Evolutionary conservation across 2,329 filamentous ascomycete species (phyloP).

Genomic region (Alternaria dauci): DNA sequence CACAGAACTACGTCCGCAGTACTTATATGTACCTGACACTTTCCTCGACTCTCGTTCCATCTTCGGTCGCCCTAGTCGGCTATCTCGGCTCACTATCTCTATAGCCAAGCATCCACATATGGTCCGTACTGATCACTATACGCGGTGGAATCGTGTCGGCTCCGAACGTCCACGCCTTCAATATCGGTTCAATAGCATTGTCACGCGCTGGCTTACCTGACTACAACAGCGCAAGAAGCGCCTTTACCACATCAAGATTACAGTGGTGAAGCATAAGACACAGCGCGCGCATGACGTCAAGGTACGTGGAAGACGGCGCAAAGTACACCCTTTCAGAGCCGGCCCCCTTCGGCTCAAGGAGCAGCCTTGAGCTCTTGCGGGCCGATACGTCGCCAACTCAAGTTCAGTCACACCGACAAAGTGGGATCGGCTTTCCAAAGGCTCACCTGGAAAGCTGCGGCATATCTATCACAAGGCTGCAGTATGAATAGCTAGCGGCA

Average conservation of each 20-base stretch:
- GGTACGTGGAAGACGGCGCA: not conserved
- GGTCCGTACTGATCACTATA: not conserved
- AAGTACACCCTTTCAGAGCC: not conserved
- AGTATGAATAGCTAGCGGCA: not conserved
- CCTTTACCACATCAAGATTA: not conserved
- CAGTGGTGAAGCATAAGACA: not conserved
- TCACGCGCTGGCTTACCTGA: not conserved
- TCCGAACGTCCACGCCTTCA: slow-evolving; percentile 2
- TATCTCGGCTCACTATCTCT: not conserved
- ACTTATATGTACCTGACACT: not conserved
- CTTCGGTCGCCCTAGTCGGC: not conserved
- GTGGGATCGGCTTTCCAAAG: not conserved
- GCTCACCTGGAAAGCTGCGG: not conserved
- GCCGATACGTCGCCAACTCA: not conserved
- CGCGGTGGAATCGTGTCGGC: not conserved
- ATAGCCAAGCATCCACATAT: not conserved
- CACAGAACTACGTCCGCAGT: too few species aligned
- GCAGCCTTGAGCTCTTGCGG: not conserved
- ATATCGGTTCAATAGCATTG: not conserved
- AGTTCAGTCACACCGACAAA: slow-evolving; percentile 3
- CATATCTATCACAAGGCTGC: not conserved
- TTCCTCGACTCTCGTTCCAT: not conserved
- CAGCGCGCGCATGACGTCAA: not conserved
- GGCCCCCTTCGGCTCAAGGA: not conserved
- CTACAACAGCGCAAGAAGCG: not conserved